A percentile compares a stretch with the other conserved stretches of the same genome.
Conservation (phyloP, 2,329 filamentous ascomycete genomes). For the Elsinoe arachidis region DNA sequence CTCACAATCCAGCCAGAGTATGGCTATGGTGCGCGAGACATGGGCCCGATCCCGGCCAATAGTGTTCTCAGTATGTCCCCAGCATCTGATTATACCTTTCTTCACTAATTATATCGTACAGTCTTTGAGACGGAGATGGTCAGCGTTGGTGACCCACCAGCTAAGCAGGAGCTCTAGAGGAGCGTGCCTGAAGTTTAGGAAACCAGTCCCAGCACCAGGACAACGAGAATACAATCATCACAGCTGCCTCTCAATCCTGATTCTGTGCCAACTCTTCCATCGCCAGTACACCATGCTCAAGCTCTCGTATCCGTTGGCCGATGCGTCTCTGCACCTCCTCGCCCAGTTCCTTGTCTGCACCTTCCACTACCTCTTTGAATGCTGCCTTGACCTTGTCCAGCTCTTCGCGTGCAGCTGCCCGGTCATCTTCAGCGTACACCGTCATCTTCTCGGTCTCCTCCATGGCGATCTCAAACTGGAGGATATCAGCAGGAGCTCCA, state of each 20-base stretch:
- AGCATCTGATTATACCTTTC: conserved; percentile 5
- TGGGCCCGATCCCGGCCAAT: conserved; percentile 80
- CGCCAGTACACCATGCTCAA: conserved; percentile 43
- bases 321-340: conserved; percentile 45
- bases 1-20: conserved; percentile 83
- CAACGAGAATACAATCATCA: not conserved
- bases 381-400: conserved; percentile 41
- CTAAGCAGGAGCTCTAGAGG: conserved; percentile 28
- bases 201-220: not conserved
- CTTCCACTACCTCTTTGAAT: conserved; percentile 37
- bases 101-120: conserved; percentile 29
- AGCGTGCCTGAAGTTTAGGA: not conserved
- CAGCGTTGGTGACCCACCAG: conserved; percentile 62
- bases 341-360: conserved; percentile 33
- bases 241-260: conserved; percentile 31
- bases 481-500: not conserved
- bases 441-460: conserved; percentile 47
- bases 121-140: conserved; percentile 91
- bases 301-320: conserved; percentile 44
- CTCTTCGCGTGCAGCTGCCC: conserved; percentile 45
- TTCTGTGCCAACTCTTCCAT: conserved; percentile 45
- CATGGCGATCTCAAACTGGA: conserved; percentile 41
- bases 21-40: conserved; percentile 68
- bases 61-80: conserved; percentile 60
- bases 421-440: conserved; percentile 47